Base-by-base conservation (phyloP, 176 grass and related monocot genomes). In the Paspalum notatum region DNA sequence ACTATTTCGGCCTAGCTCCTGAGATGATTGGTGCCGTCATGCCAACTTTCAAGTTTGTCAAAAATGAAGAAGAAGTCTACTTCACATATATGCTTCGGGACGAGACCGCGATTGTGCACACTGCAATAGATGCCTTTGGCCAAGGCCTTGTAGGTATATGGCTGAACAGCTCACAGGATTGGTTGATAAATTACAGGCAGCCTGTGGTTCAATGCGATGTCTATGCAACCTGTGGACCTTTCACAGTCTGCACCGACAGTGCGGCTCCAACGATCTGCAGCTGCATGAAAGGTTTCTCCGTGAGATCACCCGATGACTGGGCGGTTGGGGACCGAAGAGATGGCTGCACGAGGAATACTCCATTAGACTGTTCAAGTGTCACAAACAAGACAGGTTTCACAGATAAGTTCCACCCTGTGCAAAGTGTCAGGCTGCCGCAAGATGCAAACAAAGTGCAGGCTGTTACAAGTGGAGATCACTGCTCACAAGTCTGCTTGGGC, bases 11-110 rank as follows among this genome's bases (percentile, higher is more conserved):
- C 48, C 9, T 39, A 9, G 47, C 49, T 15, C 48, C 70, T 2
- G 70, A 72, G 70, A 72, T 71, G 68, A 53, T 72, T 4, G 47
- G 49, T 26, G 48, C 47, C 48, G 49, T 53, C 70, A 72, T 53
- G 70, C 70, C 49, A 1, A 38, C 0, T 2, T 51, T 72, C 48
- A 12, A 17, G 45, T 72, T 72, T 37, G 48, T 72, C 26, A 2
- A 72, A 5, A 8, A 18, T 37, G 16, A 4, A 3, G 9, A 72
- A 1, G 48, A 72, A 48, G 32, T 17, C 10, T 72, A 53, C 9
- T 72, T 53, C 49, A n/a, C 10, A 1, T 72, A 72, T 26, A 38
- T 16, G 2, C 47, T 72, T 5, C 22, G 5, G 14, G 16, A 72
- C 49, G 70, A 72, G 8, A 12, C 16, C 5, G 0, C 8, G 0